These are phyloP conservation scores for Hyphopichia buzzinii DNA, from an alignment of 1,139 yeast species.

Conservation along the genomic window DNA sequence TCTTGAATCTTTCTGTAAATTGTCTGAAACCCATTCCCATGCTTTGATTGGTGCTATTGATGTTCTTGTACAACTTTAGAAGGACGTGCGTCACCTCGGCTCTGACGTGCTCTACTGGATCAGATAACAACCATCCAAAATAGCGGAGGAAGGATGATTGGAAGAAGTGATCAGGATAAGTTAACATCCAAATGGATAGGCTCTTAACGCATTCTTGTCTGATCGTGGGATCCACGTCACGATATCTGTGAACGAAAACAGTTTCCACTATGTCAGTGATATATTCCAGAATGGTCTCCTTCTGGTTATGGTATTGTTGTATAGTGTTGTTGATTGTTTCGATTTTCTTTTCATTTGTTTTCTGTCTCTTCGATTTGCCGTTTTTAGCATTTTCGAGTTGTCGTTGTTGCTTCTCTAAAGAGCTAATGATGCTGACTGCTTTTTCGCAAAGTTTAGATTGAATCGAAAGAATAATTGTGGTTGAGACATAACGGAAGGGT, in stretches of 20 bases:
- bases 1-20: slow-evolving; percentile 69
- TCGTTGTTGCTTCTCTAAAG: slow-evolving; percentile 43
- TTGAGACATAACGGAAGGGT: slow-evolving; percentile 69
- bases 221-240: slow-evolving; percentile 74
- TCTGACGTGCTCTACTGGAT: slow-evolving; percentile 60
- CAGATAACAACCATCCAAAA: slow-evolving; percentile 83
- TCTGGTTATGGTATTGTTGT: slow-evolving; percentile 48
- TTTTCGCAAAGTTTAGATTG: slow-evolving; percentile 59
- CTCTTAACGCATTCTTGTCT: slow-evolving; percentile 65
- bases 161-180: slow-evolving; percentile 67
- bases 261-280: slow-evolving; percentile 66
- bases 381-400: slow-evolving; percentile 32
- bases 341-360: slow-evolving; percentile 27
- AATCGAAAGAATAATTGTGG: slow-evolving; percentile 56
- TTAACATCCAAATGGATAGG: slow-evolving; percentile 67
- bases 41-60: slow-evolving; percentile 14
- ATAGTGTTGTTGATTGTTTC: slow-evolving; percentile 48
- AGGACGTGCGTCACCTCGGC: slow-evolving; percentile 61
- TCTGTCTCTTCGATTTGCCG: slow-evolving; percentile 25
- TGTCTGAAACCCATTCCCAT: slow-evolving; percentile 53
- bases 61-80: slow-evolving; percentile 44
- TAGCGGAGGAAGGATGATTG: slow-evolving; percentile 70
- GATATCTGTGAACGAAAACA: slow-evolving; percentile 72
- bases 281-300: slow-evolving; percentile 51
- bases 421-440: slow-evolving; percentile 41